Base-by-base conservation (phyloP, 2,329 filamentous ascomycete species). In the Colletotrichum liriopes region DNA sequence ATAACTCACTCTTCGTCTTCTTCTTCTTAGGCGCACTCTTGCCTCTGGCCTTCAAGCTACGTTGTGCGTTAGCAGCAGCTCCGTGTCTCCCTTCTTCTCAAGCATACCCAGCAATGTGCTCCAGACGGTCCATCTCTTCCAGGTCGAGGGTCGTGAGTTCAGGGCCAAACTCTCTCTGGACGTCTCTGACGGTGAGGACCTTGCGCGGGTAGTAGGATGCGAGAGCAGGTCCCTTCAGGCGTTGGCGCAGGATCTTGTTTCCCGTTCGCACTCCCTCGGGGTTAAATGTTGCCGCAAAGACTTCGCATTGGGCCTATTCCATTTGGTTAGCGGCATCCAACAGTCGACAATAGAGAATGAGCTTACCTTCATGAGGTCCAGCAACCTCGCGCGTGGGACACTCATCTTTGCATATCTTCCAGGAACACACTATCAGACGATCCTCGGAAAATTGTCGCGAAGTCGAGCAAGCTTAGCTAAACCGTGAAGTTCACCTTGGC, bases 21-120 rank as follows among this genome's bases (percentile, higher is more conserved):
- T 96, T 97, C 90, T 97, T 98, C 89, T 97, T 90, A 9, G 96
- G 95, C 55, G 93, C 90, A 67, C 92, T 92, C 87, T 98, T 98
- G 76, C 95, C 95, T 85, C 95, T 92, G 39, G 89, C 83, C 82
- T 94, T 95, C 77, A 93, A 84, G 77, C 92, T 94, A 78, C 74
- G 73, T 20, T 69, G 56, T 52, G n/a, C 18, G 58, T 71, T 49
- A 71, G 64, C 58, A 39, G 39, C 14, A 55, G 32, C 29, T 47
- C 43, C 14, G 26, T n/a, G 14, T 49, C 9, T 23, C n/a, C 26
- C 14, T 56, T 62, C 35, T n/a, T 6, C 35, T 9, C 39, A 55
- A 37, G 64, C 87, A 77, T 87, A 89, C 91, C 89, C 89, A 83
- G 88, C 87, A 81, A 95, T 88, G 82, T 91, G 90, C 81, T 94